These are phyloP conservation scores for Sporisorium graminicola DNA, from an alignment of 1,284 basidiomycete species.

Conservation along the genomic window DNA sequence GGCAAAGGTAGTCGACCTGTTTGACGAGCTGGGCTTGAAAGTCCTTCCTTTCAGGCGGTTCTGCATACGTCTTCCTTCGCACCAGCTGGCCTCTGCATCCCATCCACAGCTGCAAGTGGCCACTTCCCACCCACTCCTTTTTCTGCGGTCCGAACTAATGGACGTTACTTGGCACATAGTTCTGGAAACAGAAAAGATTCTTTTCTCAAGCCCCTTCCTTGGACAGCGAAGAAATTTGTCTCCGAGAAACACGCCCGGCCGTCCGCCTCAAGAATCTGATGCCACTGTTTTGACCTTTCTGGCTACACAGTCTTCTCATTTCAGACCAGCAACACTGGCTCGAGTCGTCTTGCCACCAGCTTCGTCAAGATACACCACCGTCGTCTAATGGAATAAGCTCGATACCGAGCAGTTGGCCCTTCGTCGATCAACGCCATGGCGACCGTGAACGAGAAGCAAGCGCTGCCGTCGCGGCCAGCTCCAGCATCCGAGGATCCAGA, in stretches of 20 bases:
- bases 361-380: background rate
- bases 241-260: background rate
- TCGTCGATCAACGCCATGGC: background rate
- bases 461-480: background rate
- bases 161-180: no score
- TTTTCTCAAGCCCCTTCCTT: background rate
- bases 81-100: background rate
- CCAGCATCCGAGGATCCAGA: conserved; percentile 11
- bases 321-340: background rate
- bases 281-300: background rate
- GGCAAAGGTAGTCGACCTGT: no score
- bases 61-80: background rate
- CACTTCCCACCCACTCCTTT: no score
- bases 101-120: background rate
- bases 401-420: background rate
- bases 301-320: background rate
- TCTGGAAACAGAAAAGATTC: background rate
- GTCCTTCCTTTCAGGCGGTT: background rate
- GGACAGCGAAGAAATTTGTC: background rate
- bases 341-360: background rate
- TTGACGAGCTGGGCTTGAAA: background rate
- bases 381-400: background rate
- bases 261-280: background rate
- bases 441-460: background rate
- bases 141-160: no score